phyloP scores from a whole-genome alignment of 2,329 filamentous ascomycete genomes.

The Fusarium lateritium region DNA sequence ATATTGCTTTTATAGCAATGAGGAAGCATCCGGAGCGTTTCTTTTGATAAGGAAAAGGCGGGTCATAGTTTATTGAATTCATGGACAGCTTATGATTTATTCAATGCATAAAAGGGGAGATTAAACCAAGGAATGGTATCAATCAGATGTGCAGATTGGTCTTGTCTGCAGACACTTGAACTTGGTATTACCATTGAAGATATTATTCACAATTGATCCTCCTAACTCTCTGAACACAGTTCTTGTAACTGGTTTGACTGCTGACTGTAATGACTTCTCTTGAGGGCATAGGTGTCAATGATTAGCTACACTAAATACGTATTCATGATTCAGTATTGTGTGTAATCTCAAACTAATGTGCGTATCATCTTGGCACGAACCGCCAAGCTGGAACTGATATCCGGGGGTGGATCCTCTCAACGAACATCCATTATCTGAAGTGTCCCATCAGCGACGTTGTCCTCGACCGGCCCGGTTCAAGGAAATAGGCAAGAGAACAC shows the following conservation, averaged over 20 bases:
- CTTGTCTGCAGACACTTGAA: not conserved
- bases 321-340: conserved; percentile 12
- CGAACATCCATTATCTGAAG: conserved; percentile 19
- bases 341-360: conserved; percentile 2
- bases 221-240: not conserved
- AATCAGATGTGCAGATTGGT: too few relatives aligned
- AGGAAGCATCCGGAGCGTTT: conserved; percentile 26
- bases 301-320: not conserved
- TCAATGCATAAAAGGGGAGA: conserved; percentile 1
- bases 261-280: not conserved
- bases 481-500: conserved; percentile 26
- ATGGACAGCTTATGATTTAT: not conserved
- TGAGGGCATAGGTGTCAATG: too few relatives aligned
- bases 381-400: conserved; percentile 35
- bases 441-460: not conserved
- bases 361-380: conserved; percentile 27
- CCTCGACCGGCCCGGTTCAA: conserved; percentile 43
- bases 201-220: not conserved
- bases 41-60: conserved; percentile 13
- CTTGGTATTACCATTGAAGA: not conserved
- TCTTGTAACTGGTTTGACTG: not conserved
- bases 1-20: conserved; percentile 1
- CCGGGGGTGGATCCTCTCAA: conserved; percentile 26
- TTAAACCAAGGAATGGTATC: not conserved
- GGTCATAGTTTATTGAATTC: conserved; percentile 1